Evolutionary conservation across 2,329 filamentous ascomycete species (phyloP).

Genomic region (Pseudocercospora fijiensis): DNA sequence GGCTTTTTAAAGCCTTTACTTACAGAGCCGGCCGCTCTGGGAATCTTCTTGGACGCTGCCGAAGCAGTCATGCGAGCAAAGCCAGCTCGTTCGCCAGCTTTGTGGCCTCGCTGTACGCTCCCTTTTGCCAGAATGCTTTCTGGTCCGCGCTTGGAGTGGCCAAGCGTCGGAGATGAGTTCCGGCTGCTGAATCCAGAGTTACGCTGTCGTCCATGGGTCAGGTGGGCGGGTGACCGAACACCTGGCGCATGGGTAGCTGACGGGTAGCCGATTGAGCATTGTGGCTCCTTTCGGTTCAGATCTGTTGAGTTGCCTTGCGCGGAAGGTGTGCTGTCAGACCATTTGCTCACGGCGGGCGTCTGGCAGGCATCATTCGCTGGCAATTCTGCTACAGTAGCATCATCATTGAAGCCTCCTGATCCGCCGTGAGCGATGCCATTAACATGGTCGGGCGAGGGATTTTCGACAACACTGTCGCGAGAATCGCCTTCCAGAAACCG

Average conservation of each 20-base stretch:
- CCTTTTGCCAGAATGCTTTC: constrained; percentile 23
- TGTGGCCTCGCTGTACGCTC: constrained; percentile 10
- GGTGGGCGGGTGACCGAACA: neutral
- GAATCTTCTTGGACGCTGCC: constrained; percentile 25
- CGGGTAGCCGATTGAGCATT: constrained; percentile 30
- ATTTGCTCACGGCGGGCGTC: constrained; percentile 27
- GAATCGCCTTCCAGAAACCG: constrained; percentile 4
- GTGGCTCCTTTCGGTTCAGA: constrained; percentile 8
- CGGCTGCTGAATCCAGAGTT: constrained; percentile 15
- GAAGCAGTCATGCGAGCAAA: constrained; percentile 27
- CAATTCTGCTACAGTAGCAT: neutral
- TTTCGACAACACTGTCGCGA: neutral
- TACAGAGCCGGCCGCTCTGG: constrained; percentile 16
- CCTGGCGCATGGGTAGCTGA: constrained; percentile 17
- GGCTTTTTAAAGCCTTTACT: constrained; percentile 4
- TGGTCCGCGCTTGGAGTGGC: constrained; percentile 14
- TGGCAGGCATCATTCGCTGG: neutral
- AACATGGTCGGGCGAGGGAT: neutral
- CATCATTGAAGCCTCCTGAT: neutral
- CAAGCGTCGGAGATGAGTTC: constrained; percentile 29
- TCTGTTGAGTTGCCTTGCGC: constrained; percentile 16
- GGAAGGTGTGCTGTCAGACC: constrained; percentile 34
- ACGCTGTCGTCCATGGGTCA: neutral
- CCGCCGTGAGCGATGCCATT: neutral
- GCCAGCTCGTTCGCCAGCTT: constrained; percentile 12